Evolutionary conservation across 2,329 filamentous ascomycete genomes (phyloP).

Genomic region (Pseudocercospora pini-densiflorae): DNA sequence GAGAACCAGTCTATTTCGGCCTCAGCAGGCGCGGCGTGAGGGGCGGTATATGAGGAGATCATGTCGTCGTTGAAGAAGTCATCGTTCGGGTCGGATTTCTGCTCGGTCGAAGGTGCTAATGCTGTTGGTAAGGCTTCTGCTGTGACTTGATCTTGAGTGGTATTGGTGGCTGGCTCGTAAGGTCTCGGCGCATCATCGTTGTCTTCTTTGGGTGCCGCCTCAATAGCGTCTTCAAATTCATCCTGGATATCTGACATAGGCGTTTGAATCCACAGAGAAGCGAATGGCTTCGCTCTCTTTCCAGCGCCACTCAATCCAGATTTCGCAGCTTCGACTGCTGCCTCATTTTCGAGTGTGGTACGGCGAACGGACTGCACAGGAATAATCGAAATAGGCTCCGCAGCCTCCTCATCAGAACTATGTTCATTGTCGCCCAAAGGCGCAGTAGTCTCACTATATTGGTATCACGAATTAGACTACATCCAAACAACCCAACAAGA

Average conservation of each 20-base stretch:
- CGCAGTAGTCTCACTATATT: conserved; percentile 8
- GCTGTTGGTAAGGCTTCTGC: too few relatives aligned
- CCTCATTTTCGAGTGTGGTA: too few relatives aligned
- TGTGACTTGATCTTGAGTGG: too few relatives aligned
- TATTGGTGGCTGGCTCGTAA: too few relatives aligned
- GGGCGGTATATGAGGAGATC: background rate
- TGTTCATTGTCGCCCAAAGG: background rate
- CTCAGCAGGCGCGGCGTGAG: background rate
- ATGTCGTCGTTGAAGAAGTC: background rate
- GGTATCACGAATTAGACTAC: conserved; percentile 20
- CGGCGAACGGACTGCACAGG: too few relatives aligned
- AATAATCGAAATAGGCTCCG: background rate
- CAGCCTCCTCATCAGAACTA: background rate
- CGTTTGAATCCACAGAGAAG: background rate
- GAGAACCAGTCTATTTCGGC: background rate
- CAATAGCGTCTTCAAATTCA: background rate
- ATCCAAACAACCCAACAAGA: background rate
- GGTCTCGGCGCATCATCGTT: too few relatives aligned
- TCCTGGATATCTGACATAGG: background rate
- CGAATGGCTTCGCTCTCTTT: background rate
- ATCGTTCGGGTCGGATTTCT: background rate
- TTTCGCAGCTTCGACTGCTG: too few relatives aligned
- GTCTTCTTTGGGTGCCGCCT: too few relatives aligned
- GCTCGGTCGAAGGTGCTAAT: too few relatives aligned
- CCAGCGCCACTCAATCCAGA: too few relatives aligned